A percentile compares a stretch with the other conserved stretches of the same genome.
Conservation (phyloP, 192 early-diverging fungal genomes). For the Dispira parvispora region DNA sequence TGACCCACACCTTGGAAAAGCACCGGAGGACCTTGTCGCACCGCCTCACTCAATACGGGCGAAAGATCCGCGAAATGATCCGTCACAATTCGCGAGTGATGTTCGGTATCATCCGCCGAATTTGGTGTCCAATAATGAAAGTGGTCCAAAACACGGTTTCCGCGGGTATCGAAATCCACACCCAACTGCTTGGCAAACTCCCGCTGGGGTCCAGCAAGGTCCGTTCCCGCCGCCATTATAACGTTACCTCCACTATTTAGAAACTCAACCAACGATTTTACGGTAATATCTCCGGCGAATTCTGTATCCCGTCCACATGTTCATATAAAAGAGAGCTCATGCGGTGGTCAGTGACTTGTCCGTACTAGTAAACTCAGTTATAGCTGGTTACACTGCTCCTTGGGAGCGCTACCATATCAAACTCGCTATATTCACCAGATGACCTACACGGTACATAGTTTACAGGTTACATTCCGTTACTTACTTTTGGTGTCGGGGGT, state of each 20-base stretch:
- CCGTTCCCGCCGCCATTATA: constrained; percentile 47
- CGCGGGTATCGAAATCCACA: constrained; percentile 61
- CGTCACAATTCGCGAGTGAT: constrained; percentile 40
- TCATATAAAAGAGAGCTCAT: no score
- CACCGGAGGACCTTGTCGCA: constrained; percentile 18
- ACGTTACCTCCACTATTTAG: constrained; percentile 85
- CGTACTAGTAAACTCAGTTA: no score
- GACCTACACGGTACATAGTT: no score
- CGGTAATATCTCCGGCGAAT: constrained; percentile 30
- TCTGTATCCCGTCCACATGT: constrained; percentile 13
- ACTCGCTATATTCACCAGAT: no score
- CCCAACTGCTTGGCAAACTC: constrained; percentile 84
- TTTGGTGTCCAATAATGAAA: constrained; percentile 25
- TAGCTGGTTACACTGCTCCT: no score
- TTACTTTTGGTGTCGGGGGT: constrained; percentile 51
- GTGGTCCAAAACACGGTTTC: constrained; percentile 56
- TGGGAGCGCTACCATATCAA: no score
- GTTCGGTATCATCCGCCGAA: constrained; percentile 20
- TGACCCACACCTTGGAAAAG: constrained; percentile 65
- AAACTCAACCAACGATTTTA: constrained; percentile 58
- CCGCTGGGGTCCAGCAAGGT: constrained; percentile 47
- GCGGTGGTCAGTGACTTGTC: no score
- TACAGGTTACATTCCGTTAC: constrained; percentile 6
- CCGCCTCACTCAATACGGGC: constrained; percentile 23
- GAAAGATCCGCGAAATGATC: constrained; percentile 22